Evolutionary conservation across 176 grass and related monocot species (phyloP).

Genomic region (Aegilops sharonensis): DNA sequence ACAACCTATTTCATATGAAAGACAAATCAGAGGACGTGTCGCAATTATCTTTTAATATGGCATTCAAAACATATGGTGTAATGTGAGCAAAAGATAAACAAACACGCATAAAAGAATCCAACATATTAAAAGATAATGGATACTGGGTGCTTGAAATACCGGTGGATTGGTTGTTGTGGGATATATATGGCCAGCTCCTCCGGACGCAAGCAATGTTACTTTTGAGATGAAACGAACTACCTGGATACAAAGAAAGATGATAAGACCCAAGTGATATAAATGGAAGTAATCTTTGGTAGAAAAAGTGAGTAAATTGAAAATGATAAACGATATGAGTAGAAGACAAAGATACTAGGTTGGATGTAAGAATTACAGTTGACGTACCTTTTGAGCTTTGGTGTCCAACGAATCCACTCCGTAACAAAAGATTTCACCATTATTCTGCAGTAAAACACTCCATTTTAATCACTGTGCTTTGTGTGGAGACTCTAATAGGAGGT

Average conservation of each 20-base stretch:
- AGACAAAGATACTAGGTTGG: neutral
- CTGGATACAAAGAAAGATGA: conserved; percentile 40
- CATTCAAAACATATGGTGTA: conserved; percentile 8
- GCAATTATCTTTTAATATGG: too few relatives aligned
- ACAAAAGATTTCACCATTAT: conserved; percentile 64
- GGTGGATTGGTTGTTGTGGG: conserved; percentile 92
- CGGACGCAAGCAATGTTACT: conserved; percentile 91
- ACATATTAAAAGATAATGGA: conserved; percentile 11
- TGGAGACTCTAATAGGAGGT: conserved; percentile 1
- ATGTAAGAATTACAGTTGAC: conserved; percentile 18
- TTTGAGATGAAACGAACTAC: conserved; percentile 88
- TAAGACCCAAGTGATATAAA: conserved; percentile 3
- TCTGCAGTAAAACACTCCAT: conserved; percentile 43
- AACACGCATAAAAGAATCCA: neutral
- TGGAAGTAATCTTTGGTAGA: neutral
- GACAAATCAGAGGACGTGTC: neutral
- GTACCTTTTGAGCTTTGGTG: conserved; percentile 72
- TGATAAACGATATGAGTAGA: conserved; percentile 1
- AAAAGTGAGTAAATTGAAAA: conserved; percentile 1
- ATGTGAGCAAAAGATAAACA: neutral
- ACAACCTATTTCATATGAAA: neutral
- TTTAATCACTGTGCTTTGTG: neutral
- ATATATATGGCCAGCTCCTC: conserved; percentile 94
- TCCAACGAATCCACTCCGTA: conserved; percentile 95
- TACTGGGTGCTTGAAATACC: conserved; percentile 43